These are phyloP conservation scores for Apiotrichum montevideense DNA, from an alignment of 1,284 basidiomycete species.

Conservation along the genomic window DNA sequence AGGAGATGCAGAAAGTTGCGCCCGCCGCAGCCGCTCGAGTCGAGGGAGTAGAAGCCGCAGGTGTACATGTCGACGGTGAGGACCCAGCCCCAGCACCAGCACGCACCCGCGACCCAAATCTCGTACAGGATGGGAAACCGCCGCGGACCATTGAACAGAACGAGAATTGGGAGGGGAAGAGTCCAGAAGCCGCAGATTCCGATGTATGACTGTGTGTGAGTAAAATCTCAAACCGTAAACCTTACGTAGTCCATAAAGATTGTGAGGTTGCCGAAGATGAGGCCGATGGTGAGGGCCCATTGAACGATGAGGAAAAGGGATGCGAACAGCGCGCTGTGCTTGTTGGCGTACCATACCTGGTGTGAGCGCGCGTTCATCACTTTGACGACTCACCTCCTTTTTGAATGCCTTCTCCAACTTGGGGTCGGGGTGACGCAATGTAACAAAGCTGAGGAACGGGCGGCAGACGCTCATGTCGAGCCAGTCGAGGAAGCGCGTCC, in stretches of 20 bases:
- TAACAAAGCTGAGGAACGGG: conserved; percentile 27
- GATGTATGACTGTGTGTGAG: conserved; percentile 21
- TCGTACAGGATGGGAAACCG: conserved; percentile 29
- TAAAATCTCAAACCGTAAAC: too few relatives aligned
- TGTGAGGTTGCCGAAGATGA: not conserved
- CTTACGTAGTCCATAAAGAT: conserved; percentile 23
- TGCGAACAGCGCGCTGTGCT: conserved; percentile 15
- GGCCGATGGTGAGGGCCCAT: not conserved
- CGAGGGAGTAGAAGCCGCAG: not conserved
- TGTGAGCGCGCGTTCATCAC: conserved; percentile 18
- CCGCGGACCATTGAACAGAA: conserved; percentile 28
- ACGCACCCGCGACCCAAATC: conserved; percentile 31
- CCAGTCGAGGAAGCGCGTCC: not conserved
- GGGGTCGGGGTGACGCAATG: conserved; percentile 38
- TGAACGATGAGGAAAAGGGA: conserved; percentile 34
- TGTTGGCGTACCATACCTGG: conserved; percentile 24
- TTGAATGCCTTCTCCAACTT: conserved; percentile 39
- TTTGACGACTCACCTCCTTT: conserved; percentile 30
- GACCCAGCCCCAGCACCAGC: conserved; percentile 35
- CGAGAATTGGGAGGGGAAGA: conserved; percentile 34
- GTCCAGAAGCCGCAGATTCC: conserved; percentile 35
- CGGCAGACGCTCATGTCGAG: not conserved
- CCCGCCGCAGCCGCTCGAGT: not conserved
- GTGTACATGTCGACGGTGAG: conserved; percentile 34
- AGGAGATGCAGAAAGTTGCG: conserved; percentile 8